Evolutionary conservation across 129 eudicot genomes (phyloP).

Genomic region (Gnaphalium uliginosum): DNA sequence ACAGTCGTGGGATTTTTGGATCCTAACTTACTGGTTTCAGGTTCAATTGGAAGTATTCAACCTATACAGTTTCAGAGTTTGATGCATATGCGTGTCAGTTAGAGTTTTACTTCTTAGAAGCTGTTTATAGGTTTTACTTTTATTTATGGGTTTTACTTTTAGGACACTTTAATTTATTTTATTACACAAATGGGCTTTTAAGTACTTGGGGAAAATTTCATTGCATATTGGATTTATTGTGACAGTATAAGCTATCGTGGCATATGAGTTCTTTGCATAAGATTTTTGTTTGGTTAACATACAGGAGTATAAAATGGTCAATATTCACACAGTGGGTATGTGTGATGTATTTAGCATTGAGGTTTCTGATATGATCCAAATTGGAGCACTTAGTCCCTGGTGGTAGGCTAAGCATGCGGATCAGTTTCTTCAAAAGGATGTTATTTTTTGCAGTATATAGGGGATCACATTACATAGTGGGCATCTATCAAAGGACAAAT

Average conservation of each 20-base stretch:
- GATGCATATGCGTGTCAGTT: not conserved
- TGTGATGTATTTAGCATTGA: too few species aligned
- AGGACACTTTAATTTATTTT: too few species aligned
- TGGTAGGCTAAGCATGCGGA: not conserved
- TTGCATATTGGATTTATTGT: not conserved
- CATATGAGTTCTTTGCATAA: not conserved
- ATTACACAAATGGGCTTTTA: not conserved
- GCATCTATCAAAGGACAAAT: not conserved
- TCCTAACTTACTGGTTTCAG: too few species aligned
- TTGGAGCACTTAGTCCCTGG: not conserved
- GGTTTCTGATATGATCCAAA: too few species aligned
- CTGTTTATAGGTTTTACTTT: too few species aligned
- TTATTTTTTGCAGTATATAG: not conserved
- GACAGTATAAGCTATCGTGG: not conserved
- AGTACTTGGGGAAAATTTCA: not conserved
- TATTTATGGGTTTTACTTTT: too few species aligned
- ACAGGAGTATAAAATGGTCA: not conserved
- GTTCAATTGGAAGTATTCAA: not conserved
- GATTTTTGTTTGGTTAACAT: not conserved
- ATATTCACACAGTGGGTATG: not conserved
- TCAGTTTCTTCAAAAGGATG: not conserved
- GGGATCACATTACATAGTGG: not conserved
- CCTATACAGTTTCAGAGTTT: not conserved
- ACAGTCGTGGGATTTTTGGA: not conserved
- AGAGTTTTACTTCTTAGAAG: not conserved